Percentiles rank a stretch among this genome's conserved stretches.
Conservation (phyloP, 73 alveolate genomes). For the Paramecium octaurelia region DNA sequence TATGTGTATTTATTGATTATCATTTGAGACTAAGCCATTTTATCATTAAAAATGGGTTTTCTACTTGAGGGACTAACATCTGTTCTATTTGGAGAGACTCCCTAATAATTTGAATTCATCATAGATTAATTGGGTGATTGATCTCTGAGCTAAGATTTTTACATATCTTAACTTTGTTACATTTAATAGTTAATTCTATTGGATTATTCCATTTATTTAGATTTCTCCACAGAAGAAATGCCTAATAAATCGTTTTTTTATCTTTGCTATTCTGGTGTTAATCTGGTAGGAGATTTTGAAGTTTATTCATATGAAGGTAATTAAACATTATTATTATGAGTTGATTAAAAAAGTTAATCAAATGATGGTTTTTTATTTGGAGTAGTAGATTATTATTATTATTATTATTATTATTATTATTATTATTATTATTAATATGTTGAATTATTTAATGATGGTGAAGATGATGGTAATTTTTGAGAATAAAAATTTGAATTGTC, state of each 20-base stretch:
- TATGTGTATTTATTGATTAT: not conserved
- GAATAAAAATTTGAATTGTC: slow-evolving; percentile 13
- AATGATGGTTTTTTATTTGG: not conserved
- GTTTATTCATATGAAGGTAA: not conserved
- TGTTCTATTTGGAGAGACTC: not conserved
- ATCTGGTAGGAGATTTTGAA: not conserved
- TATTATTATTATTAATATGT: not conserved
- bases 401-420: not conserved
- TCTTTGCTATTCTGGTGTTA: slow-evolving; percentile 16
- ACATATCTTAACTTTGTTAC: not conserved
- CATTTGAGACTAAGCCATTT: not conserved
- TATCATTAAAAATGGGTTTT: not conserved
- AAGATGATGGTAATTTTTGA: not conserved
- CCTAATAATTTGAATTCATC: not conserved
- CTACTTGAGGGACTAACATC: not conserved
- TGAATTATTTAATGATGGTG: not conserved
- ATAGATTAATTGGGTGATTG: not conserved
- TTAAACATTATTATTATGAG: not conserved
- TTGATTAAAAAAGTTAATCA: not conserved
- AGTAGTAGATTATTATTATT: not conserved
- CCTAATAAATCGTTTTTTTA: not conserved
- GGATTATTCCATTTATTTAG: not conserved
- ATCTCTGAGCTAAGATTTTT: not conserved
- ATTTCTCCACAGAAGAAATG: not conserved
- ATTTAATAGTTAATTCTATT: not conserved